A percentile compares a stretch with the other conserved stretches of the same genome.
Conservation (phyloP, 116 monocot species). For the Trichopus zeylanicus region DNA sequence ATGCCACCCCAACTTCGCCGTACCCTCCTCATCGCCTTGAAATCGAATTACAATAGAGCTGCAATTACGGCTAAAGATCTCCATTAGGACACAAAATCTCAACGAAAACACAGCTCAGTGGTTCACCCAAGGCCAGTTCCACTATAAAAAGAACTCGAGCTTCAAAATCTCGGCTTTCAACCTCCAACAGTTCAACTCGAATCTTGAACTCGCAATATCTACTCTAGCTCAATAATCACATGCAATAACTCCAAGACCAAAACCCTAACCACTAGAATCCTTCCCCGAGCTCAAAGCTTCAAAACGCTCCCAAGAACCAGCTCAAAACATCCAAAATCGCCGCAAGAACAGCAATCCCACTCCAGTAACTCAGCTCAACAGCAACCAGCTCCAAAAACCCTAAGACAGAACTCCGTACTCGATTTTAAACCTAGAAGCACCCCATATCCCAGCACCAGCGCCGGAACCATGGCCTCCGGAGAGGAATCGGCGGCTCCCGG, state of each 20-base stretch:
- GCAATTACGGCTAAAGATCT: background rate
- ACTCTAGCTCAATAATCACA: no score
- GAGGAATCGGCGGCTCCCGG: background rate
- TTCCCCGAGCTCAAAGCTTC: background rate
- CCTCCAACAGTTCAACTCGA: background rate
- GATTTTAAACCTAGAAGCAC: background rate
- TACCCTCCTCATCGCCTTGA: constrained; percentile 1
- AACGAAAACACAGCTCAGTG: background rate
- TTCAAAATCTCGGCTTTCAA: background rate
- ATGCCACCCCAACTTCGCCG: no score
- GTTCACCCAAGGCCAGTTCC: background rate
- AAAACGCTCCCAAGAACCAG: background rate
- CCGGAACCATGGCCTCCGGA: background rate
- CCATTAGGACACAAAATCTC: background rate
- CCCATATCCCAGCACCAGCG: background rate
- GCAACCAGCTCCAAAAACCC: background rate
- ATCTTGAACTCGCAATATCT: background rate
- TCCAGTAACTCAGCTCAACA: background rate
- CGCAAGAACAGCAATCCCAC: background rate
- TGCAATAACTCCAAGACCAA: no score
- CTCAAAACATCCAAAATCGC: background rate
- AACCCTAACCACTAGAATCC: background rate
- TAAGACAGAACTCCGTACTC: background rate
- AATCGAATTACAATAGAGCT: no score
- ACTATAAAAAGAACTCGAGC: background rate